phyloP scores from a whole-genome alignment of 2,329 filamentous ascomycete genomes.

The Colletotrichum cordylinicola region DNA sequence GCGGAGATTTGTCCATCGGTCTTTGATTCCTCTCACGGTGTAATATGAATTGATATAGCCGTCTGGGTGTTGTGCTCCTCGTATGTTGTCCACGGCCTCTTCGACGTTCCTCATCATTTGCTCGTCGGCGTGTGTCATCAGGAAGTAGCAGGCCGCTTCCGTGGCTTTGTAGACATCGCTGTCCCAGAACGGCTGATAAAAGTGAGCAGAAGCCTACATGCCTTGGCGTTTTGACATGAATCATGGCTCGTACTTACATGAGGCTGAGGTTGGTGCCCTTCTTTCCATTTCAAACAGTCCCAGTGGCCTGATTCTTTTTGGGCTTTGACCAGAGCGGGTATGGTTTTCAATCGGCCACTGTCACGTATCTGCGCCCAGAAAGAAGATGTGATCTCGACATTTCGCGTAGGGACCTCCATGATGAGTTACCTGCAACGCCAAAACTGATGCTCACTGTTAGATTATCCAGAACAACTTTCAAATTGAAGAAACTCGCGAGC shows the following conservation, averaged over 20 bases:
- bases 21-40: background rate
- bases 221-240: background rate
- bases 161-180: conserved; percentile 6
- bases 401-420: background rate
- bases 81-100: conserved; percentile 5
- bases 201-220: background rate
- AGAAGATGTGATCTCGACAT: background rate
- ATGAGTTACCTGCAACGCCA: background rate
- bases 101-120: background rate
- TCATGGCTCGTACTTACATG: background rate
- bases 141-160: conserved; percentile 3
- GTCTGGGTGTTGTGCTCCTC: background rate
- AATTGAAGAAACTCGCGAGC: background rate
- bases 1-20: background rate
- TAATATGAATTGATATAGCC: conserved; percentile 11
- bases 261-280: background rate
- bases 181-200: background rate
- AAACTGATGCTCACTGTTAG: background rate
- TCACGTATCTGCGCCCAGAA: background rate
- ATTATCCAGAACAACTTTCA: background rate
- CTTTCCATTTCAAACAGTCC: conserved; percentile 3
- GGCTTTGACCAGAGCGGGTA: background rate
- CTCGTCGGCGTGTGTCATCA: background rate
- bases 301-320: conserved; percentile 1
- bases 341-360: background rate